These are phyloP conservation scores for Cytospora leucostoma DNA, from an alignment of 2,329 filamentous ascomycete genomes.

Conservation along the genomic window DNA sequence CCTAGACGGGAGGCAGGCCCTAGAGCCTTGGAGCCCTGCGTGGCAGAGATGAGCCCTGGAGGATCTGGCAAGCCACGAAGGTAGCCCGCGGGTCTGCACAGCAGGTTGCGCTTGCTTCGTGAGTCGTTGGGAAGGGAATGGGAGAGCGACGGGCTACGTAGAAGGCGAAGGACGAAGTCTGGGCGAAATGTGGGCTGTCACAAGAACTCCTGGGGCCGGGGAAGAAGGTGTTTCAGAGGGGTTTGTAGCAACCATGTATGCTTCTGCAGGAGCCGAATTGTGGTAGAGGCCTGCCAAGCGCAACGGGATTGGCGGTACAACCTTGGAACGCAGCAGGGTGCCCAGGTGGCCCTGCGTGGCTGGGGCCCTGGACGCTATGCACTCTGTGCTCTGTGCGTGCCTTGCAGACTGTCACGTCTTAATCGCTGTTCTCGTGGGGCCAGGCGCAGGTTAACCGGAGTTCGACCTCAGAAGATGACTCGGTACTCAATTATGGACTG, in stretches of 20 bases:
- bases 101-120: constrained; percentile 13
- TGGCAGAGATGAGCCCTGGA: neutral
- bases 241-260: constrained; percentile 34
- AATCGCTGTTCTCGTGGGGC: neutral
- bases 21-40: constrained; percentile 10
- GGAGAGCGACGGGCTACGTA: constrained; percentile 11
- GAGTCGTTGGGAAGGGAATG: neutral
- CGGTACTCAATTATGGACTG: neutral
- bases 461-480: neutral
- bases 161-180: constrained; percentile 10
- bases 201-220: constrained; percentile 30
- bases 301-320: constrained; percentile 10
- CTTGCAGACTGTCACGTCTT: neutral
- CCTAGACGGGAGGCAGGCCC: constrained; percentile 8
- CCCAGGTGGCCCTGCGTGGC: constrained; percentile 13
- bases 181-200: constrained; percentile 26
- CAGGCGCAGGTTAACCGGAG: neutral
- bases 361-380: constrained; percentile 6
- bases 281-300: constrained; percentile 31
- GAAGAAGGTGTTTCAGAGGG: constrained; percentile 39
- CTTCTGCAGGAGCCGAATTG: constrained; percentile 34
- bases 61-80: constrained; percentile 17
- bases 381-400: constrained; percentile 10
- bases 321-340: neutral
- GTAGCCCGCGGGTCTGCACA: constrained; percentile 1